Evolutionary conservation across 1,284 basidiomycete genomes (phyloP).

Genomic region (Ustilago loliicola): DNA sequence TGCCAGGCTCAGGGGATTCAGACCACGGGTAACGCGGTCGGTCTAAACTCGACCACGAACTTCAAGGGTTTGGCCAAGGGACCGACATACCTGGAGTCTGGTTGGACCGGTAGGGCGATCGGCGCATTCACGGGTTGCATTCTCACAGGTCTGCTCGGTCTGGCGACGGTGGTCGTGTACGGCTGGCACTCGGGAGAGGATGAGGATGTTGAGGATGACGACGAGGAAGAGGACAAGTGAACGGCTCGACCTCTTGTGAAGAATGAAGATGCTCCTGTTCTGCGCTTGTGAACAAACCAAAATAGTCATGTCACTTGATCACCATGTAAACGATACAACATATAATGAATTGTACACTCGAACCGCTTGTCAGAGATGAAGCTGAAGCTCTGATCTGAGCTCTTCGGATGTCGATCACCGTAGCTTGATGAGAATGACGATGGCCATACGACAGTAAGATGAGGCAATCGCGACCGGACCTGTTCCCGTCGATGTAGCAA

Average conservation of each 20-base stretch:
- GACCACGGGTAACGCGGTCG: conserved; percentile 68
- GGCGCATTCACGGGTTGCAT: conserved; percentile 88
- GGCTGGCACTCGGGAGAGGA: conserved; percentile 50
- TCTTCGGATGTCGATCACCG: neutral
- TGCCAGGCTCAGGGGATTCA: conserved; percentile 78
- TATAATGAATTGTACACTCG: neutral
- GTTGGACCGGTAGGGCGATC: conserved; percentile 72
- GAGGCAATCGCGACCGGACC: neutral
- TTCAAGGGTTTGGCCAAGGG: conserved; percentile 48
- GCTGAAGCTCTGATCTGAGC: neutral
- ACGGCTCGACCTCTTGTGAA: neutral
- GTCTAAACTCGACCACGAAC: conserved; percentile 60
- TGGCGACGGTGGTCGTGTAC: conserved; percentile 86
- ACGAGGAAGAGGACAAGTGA: conserved; percentile 45
- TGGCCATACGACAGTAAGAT: too few species aligned
- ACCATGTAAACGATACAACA: conserved; percentile 7
- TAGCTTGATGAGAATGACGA: neutral
- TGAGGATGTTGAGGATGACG: conserved; percentile 38
- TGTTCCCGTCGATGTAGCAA: neutral
- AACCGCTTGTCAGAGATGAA: neutral
- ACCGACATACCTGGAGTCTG: conserved; percentile 45
- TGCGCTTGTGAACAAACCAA: neutral
- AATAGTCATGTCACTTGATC: neutral
- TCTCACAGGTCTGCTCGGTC: conserved; percentile 83
- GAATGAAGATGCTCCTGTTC: neutral